Evolutionary conservation across 73 alveolate species (phyloP), one percentile per base, ranked within the genome.

Genomic region (Paramecium tetraurelia): DNA sequence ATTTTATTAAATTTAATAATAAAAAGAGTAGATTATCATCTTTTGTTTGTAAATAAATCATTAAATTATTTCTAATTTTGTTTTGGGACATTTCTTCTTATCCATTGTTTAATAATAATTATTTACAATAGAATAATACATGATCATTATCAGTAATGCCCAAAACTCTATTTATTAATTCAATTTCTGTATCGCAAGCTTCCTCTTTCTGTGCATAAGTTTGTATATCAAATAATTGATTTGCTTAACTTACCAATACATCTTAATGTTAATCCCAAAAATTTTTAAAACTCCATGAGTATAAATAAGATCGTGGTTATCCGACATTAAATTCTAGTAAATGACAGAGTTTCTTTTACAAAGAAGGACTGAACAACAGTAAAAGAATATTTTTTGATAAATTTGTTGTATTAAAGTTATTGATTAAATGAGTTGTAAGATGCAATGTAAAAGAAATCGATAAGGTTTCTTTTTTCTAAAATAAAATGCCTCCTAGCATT

Each of bases 241-340:
- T 44, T n/a, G 90, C 90, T 44, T 80, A 35, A 20, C 41, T 31
- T 18, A 20, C 22, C 12, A 80, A 11, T 11, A 21, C 21, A 12
- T 80, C 90, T 22, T 8, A 44, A 80, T 80, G 90, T 12, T 18
- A 44, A 44, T 80, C 90, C 90, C 90, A 80, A 80, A 44, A 80
- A 46, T 80, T 41, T 43, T 14, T 80, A 21, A 80, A 80, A 80
- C 90, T 80, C 90, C 90, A 80, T 4, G 46, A 12, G 36, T 43
- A 80, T 43, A 80, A 31, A 35, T 40, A 80, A 14, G 90, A 80
- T 80, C 75, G 43, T 22, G 90, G 90, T 40, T 80, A 80, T 10
- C 90, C 18, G 2, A 80, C 38, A 44, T 80, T 80, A 22, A 8
- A 9, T 80, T 80, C 90, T 14, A 80, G 21, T 43, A 80, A 22